Evolutionary conservation across 2,329 filamentous ascomycete species (phyloP).

Genomic region (Didymella exigua): DNA sequence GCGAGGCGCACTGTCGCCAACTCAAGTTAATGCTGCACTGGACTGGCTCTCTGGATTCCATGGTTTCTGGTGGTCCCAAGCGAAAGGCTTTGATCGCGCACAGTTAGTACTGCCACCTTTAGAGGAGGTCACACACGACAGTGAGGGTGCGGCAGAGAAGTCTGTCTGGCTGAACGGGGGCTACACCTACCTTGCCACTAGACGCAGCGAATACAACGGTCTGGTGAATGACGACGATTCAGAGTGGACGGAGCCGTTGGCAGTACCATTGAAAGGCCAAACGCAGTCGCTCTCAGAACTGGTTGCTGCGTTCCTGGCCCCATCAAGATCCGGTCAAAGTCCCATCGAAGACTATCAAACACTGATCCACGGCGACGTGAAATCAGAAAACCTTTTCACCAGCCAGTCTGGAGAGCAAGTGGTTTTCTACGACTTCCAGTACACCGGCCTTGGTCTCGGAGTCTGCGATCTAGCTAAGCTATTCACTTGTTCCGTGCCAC

Average conservation of each 20-base stretch:
- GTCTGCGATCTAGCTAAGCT: constrained; percentile 71
- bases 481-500: constrained; percentile 68
- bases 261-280: constrained; percentile 37
- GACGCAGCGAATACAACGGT: constrained; percentile 60
- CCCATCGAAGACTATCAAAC: constrained; percentile 55
- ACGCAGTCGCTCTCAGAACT: constrained; percentile 56
- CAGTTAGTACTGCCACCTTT: constrained; percentile 61
- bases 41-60: constrained; percentile 70
- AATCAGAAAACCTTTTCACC: constrained; percentile 71
- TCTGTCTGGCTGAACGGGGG: constrained; percentile 68
- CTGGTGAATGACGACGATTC: constrained; percentile 56
- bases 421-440: constrained; percentile 74
- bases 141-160: constrained; percentile 23
- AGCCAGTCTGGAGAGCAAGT: constrained; percentile 56
- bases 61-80: constrained; percentile 56
- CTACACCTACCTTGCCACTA: constrained; percentile 71
- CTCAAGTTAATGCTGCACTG: constrained; percentile 61
- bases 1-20: constrained; percentile 53
- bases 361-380: constrained; percentile 71
- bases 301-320: constrained; percentile 59
- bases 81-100: constrained; percentile 34
- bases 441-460: constrained; percentile 67
- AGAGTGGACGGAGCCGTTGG: constrained; percentile 63
- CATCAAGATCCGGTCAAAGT: constrained; percentile 39
- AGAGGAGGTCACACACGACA: constrained; percentile 53